Base-by-base conservation (phyloP, 1,284 basidiomycete genomes). In the Austropuccinia psidii region DNA sequence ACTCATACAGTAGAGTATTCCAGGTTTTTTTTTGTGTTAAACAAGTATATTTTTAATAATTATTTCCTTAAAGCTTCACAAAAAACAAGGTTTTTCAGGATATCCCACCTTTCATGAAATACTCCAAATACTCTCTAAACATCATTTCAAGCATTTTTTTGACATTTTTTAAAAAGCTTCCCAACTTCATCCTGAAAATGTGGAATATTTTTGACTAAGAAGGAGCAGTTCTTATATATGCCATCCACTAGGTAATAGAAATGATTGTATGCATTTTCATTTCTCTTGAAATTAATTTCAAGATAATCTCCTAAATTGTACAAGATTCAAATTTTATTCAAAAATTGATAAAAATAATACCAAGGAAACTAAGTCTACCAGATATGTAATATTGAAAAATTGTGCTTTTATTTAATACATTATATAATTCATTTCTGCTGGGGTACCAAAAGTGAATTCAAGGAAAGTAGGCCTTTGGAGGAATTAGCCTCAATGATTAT, bases 341-440 rank as follows among this genome's bases (percentile, higher is more conserved):
- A n/a, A n/a, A n/a, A n/a, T n/a, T n/a, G n/a, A n/a, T n/a, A n/a
- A n/a, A n/a, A n/a, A n/a, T n/a, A n/a, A n/a, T n/a, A n/a, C n/a
- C n/a, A n/a, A n/a, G n/a, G n/a, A n/a, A n/a, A n/a, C n/a, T n/a
- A n/a, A n/a, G n/a, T n/a, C n/a, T 47, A 2, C 61, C 67, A 0
- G 35, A 27, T 21, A 58, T 24, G 45, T 29, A 0, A 17, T 43
- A 47, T 27, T 69, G 37, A 47, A 69, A 69, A 2, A 69, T 3
- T 2, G 15, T 7, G 7, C 9, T 45, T 21, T 19, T 8, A 15
- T 69, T 5, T 2, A 69, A 0, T 4, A 60, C 27, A 47, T 60
- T 24, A 69, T 69, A 43, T 69, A 27, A 50, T 66, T 66, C 13
- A 66, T n/a, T 5, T 45, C 29, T 3, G 29, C 64, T 17, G 64